Evolutionary conservation across 2,329 filamentous ascomycete genomes (phyloP), one percentile per base, ranked within the genome.

Genomic region (Cladophialophora exuberans): DNA sequence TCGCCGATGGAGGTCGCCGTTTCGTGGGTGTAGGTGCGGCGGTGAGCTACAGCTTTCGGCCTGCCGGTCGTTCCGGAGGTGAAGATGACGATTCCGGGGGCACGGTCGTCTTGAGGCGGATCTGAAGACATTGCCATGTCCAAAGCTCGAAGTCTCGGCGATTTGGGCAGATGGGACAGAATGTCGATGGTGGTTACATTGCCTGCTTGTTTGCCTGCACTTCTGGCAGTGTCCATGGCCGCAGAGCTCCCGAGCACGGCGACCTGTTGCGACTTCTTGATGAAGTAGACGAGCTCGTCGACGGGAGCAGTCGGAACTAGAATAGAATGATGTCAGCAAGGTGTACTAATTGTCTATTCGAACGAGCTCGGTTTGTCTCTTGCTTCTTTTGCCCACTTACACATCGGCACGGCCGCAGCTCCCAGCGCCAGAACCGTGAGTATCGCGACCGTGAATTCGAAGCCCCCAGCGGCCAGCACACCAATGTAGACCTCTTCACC

Each of bases 341-440:
- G 31, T 35, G n/a, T n/a, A n/a, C n/a, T n/a, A n/a, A n/a, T n/a
- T n/a, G n/a, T 17, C 13, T n/a, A 35, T 3, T n/a, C 31, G 31
- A 35, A 17, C 31, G 31, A 35, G n/a, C 13, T 35, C 17, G 31
- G n/a, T n/a, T n/a, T n/a, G n/a, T n/a, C n/a, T n/a, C n/a, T n/a
- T n/a, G n/a, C n/a, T n/a, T 35, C 31, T 11, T 15, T 35, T 15
- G 17, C 38, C 25, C 41, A 33, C 3, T 36, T 31, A 46, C 23
- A 67, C 64, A 11, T 68, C 64, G 7, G 69, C 62, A 18, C 65
- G 64, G n/a, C 72, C 7, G 75, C 76, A 2, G 67, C 67, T 1
- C 69, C 68, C 2, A 69, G 44, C 1, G 66, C 66, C 11, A 70
- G 57, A 23, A 70, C 66, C 0, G 65, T 64, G 20, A 67, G 61